A percentile compares a stretch with the other conserved stretches of the same genome.
These are phyloP conservation scores for Auriculariales sp. DNA, from an alignment of 768 basidiomycete genomes.

Conservation along the genomic window DNA sequence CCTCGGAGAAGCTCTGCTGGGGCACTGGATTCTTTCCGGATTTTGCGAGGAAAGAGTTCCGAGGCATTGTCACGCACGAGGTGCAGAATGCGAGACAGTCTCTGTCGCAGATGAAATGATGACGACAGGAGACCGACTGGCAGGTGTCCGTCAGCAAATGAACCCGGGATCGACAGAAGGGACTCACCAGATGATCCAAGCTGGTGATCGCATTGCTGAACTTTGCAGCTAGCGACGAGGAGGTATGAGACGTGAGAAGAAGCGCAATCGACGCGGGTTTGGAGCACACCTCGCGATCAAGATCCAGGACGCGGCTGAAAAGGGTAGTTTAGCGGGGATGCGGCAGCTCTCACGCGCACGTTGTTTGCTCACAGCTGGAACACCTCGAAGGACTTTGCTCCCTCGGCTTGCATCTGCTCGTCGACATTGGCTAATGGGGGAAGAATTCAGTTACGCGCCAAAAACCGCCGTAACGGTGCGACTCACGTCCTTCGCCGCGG, in stretches of 20 bases:
- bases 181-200: constrained; percentile 41
- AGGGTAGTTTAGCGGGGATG: too few species aligned
- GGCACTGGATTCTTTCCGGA: constrained; percentile 14
- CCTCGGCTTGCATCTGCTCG: constrained; percentile 52
- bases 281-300: constrained; percentile 44
- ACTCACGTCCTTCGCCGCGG: constrained; percentile 53
- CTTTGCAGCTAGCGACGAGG: constrained; percentile 39
- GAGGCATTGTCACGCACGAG: constrained; percentile 66
- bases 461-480: constrained; percentile 1
- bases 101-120: constrained; percentile 53
- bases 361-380: constrained; percentile 37
- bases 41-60: constrained; percentile 58
- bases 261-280: constrained; percentile 1
- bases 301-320: constrained; percentile 39
- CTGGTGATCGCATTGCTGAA: constrained; percentile 67
- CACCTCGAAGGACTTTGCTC: constrained; percentile 47
- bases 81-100: constrained; percentile 51
- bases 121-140: constrained; percentile 58
- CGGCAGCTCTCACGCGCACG: constrained; percentile 2
- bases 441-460: not conserved
- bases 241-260: too few species aligned
- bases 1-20: not conserved
- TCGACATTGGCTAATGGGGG: constrained; percentile 38
- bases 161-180: not conserved
- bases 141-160: not conserved